phyloP scores from a whole-genome alignment of 2,329 filamentous ascomycete genomes.

The Aspergillus novoparasiticus region DNA sequence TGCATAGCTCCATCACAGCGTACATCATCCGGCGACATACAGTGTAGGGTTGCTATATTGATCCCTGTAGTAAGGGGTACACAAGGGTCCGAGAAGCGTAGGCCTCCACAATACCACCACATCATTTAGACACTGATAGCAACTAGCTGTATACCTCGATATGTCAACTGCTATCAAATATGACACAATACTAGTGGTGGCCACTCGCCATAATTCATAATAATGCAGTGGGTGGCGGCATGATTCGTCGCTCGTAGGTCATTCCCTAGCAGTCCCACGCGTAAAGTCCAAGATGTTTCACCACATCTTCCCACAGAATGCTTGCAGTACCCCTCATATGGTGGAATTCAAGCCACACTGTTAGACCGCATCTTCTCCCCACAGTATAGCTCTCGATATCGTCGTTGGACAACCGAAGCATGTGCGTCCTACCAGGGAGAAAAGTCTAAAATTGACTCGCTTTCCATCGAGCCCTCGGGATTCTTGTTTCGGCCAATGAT shows the following conservation, averaged over 20 bases:
- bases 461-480: background rate
- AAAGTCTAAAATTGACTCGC: background rate
- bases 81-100: background rate
- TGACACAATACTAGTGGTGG: background rate
- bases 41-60: background rate
- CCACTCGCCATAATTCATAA: background rate
- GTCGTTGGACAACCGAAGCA: background rate
- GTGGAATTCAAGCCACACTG: background rate
- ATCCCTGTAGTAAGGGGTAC: background rate
- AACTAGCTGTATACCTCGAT: background rate
- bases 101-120: background rate
- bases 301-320: background rate
- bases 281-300: background rate
- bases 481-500: background rate
- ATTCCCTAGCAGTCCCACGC: background rate
- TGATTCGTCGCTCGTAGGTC: background rate
- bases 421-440: background rate
- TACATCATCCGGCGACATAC: background rate
- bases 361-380: background rate
- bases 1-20: background rate
- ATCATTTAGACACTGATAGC: background rate
- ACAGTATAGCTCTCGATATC: background rate
- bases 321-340: background rate
- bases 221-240: background rate
- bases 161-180: background rate